Evolutionary conservation across 2,329 filamentous ascomycete genomes (phyloP).

Genomic region (Scortechinia acanthostroma): DNA sequence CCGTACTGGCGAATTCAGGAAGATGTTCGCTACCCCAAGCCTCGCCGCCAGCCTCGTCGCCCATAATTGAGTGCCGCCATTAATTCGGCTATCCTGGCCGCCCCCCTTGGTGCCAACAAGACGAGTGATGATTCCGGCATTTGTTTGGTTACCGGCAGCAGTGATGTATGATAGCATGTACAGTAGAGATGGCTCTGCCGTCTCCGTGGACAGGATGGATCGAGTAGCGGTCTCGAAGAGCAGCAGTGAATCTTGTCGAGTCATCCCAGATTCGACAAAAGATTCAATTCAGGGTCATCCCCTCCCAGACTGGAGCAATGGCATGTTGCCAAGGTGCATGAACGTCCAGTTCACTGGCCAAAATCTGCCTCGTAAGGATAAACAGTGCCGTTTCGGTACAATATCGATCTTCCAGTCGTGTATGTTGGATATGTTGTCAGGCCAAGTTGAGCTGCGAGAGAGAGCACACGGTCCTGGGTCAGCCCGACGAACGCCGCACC

Average conservation of each 20-base stretch:
- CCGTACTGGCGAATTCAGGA: background rate
- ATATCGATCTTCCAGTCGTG: background rate
- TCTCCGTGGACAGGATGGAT: background rate
- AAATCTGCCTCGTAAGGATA: no score
- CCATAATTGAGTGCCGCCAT: background rate
- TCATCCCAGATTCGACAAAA: no score
- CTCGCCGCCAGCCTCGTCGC: background rate
- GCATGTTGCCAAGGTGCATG: no score
- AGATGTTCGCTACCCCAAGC: background rate
- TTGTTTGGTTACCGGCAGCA: background rate
- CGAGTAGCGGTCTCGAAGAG: conserved; percentile 5
- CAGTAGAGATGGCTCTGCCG: background rate
- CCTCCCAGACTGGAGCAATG: no score
- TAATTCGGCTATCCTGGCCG: background rate
- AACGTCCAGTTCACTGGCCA: no score
- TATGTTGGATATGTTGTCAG: conserved; percentile 10
- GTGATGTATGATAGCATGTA: background rate
- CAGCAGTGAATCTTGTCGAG: conserved; percentile 4
- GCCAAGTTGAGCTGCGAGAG: conserved; percentile 9
- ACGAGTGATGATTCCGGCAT: background rate
- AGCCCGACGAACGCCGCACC: conserved; percentile 15
- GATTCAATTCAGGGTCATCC: no score
- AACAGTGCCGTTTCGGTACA: background rate
- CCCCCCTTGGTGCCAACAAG: background rate
- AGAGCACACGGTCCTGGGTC: conserved; percentile 11